These are phyloP conservation scores for Dactylonectria estremocensis DNA, from an alignment of 2,329 filamentous ascomycete species.

Conservation along the genomic window DNA sequence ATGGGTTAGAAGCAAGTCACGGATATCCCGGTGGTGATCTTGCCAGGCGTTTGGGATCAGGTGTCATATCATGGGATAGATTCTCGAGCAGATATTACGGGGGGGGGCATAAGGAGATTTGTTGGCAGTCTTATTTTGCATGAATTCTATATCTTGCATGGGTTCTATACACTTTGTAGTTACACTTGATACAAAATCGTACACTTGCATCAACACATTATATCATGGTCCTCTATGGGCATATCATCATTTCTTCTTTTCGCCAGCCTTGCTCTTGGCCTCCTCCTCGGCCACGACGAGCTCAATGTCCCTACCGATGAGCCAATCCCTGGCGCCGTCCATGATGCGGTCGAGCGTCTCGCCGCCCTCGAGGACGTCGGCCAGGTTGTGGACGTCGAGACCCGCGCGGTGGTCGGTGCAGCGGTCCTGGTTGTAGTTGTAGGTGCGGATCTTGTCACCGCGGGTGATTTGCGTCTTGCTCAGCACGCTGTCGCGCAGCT, in stretches of 20 bases:
- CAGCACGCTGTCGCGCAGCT: slow-evolving; percentile 83
- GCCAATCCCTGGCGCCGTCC: slow-evolving; percentile 83
- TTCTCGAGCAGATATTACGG: slow-evolving; percentile 16
- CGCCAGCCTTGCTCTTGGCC: slow-evolving; percentile 48
- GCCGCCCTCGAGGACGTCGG: slow-evolving; percentile 83
- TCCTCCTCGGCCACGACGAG: slow-evolving; percentile 77
- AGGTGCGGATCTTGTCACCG: slow-evolving; percentile 94
- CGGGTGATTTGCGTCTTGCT: slow-evolving; percentile 87
- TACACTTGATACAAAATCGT: slow-evolving; percentile 17
- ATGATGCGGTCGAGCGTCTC: slow-evolving; percentile 82
- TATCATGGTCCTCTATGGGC: not conserved
- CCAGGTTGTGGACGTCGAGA: slow-evolving; percentile 83
- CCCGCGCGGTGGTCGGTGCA: slow-evolving; percentile 92
- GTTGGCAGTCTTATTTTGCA: slow-evolving; percentile 12
- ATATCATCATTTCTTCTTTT: slow-evolving; percentile 26
- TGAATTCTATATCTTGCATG: slow-evolving; percentile 10
- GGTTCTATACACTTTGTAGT: slow-evolving; percentile 4
- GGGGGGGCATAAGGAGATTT: slow-evolving; percentile 11
- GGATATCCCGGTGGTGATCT: slow-evolving; percentile 40
- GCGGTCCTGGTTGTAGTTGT: slow-evolving; percentile 83
- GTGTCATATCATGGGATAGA: slow-evolving; percentile 9
- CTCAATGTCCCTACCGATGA: slow-evolving; percentile 82
- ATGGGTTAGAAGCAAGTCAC: slow-evolving; percentile 35
- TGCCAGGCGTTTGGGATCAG: slow-evolving; percentile 40
- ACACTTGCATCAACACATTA: slow-evolving; percentile 14